Evolutionary conservation across 2,329 filamentous ascomycete species (phyloP), one percentile per base, ranked within the genome.

Genomic region (Fusarium mundagurra): DNA sequence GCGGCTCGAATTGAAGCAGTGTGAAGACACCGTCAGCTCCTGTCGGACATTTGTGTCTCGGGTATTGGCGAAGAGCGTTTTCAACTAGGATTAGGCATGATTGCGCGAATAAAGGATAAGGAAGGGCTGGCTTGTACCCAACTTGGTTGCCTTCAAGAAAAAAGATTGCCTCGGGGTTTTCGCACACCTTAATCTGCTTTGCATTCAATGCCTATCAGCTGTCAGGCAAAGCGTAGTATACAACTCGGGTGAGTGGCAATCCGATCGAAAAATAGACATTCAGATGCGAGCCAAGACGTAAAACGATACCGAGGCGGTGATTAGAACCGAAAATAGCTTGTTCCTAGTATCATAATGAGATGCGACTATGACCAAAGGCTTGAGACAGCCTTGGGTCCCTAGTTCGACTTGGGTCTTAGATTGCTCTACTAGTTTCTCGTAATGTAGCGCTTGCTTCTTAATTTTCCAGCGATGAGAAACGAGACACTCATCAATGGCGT

Each of bases 1-100:
- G 62, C 33, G 62, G 67, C 50, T 71, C 53, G 48, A 73, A 57
- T 55, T 67, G 54, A 59, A 50, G 61, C 66, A 71, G 41, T 60
- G 60, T 50, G 48, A 53, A 50, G 45, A 61, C 50, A 48, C 58
- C 39, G 60, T 65, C 61, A 60, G 67, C 71, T 69, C 67, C 59
- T 62, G 67, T 72, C 63, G 59, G 61, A 61, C 55, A 71, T 63
- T 71, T 72, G 69, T 73, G 69, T 72, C 69, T 72, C 53, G 70
- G 69, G 44, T 63, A 61, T 59, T 68, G 71, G 69, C 67, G 66
- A 73, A 64, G 41, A 64, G 71, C 41, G 41, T 69, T 69, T 22
- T 67, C 41, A 57, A 22, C 65, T 57, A 67, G 65, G 61, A 33
- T 68, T 48, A 61, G 57, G n/a, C 64, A 65, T 45, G 50, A 61